Base-by-base conservation (phyloP, 306 rosid genomes). In the Prunus padus region DNA sequence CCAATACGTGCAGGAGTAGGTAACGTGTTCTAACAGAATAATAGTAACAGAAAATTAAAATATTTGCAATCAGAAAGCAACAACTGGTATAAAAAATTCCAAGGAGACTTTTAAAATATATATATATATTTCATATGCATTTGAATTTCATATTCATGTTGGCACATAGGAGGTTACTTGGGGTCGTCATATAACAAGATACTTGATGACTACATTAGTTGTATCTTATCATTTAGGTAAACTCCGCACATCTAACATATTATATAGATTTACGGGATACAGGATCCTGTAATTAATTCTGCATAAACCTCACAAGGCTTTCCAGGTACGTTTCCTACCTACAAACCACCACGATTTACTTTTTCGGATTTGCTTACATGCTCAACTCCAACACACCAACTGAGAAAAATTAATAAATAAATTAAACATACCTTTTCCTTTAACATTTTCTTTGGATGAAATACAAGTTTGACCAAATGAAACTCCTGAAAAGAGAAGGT, bases 401-500 rank as follows among this genome's bases (percentile, higher is more conserved):
- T 46, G 30, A 77, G 66, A 79, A 68, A 64, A 23, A 84, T 72
- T 54, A 59, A 8, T 51, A 72, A n/a, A 67, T 46, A 76, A 77
- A 72, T 25, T 69, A 72, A 76, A 73, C 96, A 88, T 91, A 94
- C 98, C 98, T 95, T 95, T 95, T 51, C 92, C 90, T 61, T 82
- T 87, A 83, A 85, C 78, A 92, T 89, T 90, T 87, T 86, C 86
- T 84, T 94, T 85, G 85, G 97, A 90, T 76, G 96, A 87, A 81
- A 71, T 84, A 88, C n/a, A 73, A 79, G 88, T 72, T 82, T 86
- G 98, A 90, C 88, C 89, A 89, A 85, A 86, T 81, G 97, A 90
- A 85, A 84, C 37, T 90, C 98, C 97, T 91, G 98, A 94, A 89
- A 94, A 79, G 80, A 87, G 87, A 90, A 87, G 78, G 82, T 76